A percentile compares a stretch with the other conserved stretches of the same genome.
Evolutionary conservation across 805 yeast species (phyloP).

Genomic region (Zygoascus tannicola): DNA sequence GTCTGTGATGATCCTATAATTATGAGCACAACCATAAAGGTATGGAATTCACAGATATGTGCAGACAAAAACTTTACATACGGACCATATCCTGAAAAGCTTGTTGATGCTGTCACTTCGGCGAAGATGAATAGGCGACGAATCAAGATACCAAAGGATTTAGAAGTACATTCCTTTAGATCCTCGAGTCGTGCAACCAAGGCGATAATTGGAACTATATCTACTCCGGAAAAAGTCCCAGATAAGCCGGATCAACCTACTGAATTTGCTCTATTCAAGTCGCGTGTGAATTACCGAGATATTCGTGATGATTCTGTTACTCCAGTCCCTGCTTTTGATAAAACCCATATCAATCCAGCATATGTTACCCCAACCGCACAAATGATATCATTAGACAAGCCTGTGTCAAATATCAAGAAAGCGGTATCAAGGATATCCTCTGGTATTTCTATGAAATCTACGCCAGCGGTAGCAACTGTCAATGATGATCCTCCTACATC

Average conservation of each 20-base stretch:
- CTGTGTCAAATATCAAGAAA: too few species aligned
- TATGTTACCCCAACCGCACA: background rate
- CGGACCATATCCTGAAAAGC: slow-evolving; percentile 1
- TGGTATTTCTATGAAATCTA: too few species aligned
- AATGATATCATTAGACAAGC: background rate
- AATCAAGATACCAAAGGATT: background rate
- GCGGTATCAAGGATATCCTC: too few species aligned
- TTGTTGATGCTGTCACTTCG: background rate
- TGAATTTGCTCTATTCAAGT: too few species aligned
- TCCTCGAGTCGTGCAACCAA: background rate
- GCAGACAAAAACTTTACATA: background rate
- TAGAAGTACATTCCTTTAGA: background rate
- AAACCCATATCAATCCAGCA: too few species aligned
- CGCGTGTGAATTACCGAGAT: too few species aligned
- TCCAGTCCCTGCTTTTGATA: too few species aligned
- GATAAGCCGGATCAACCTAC: too few species aligned
- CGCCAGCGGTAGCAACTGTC: too few species aligned
- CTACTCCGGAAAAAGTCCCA: too few species aligned
- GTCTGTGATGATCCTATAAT: background rate
- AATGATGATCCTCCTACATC: background rate
- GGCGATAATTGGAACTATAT: too few species aligned
- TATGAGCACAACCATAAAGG: background rate
- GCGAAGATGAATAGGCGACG: background rate
- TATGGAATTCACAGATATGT: slow-evolving; percentile 1
- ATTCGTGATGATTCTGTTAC: too few species aligned